Conservation (phyloP, 1,139 yeast species). For the Suhomyces guaymorum region DNA sequence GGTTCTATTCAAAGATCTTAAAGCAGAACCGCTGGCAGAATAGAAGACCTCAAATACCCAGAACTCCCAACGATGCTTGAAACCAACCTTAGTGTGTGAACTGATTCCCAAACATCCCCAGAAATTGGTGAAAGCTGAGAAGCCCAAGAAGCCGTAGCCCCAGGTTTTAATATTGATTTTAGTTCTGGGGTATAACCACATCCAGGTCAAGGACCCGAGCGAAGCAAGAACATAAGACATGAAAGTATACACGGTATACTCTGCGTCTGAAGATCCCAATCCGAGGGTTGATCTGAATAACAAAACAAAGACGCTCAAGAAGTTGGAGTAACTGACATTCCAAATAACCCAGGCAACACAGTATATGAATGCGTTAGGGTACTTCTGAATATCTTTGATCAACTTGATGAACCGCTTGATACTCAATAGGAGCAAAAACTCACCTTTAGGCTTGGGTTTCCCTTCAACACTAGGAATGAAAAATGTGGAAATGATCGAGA, state of each 20-base stretch:
- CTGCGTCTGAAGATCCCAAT: constrained; percentile 39
- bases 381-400: constrained; percentile 27
- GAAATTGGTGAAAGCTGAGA: constrained; percentile 37
- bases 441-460: constrained; percentile 27
- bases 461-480: constrained; percentile 38
- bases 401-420: constrained; percentile 29
- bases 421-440: constrained; percentile 26
- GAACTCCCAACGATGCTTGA: constrained; percentile 47
- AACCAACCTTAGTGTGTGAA: constrained; percentile 30
- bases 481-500: constrained; percentile 29
- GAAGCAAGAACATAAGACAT: constrained; percentile 39
- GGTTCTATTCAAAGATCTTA: constrained; percentile 41
- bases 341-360: constrained; percentile 49
- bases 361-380: constrained; percentile 41
- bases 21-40: constrained; percentile 36
- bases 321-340: constrained; percentile 42
- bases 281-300: constrained; percentile 47
- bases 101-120: constrained; percentile 48
- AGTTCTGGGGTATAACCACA: constrained; percentile 34
- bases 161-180: constrained; percentile 32
- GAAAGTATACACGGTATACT: constrained; percentile 44
- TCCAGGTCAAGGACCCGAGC: constrained; percentile 42
- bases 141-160: constrained; percentile 34
- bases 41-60: constrained; percentile 46
- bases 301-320: constrained; percentile 38